phyloP scores from a whole-genome alignment of 352 stramenopile genomes.

The Globisporangium okanoganense region DNA sequence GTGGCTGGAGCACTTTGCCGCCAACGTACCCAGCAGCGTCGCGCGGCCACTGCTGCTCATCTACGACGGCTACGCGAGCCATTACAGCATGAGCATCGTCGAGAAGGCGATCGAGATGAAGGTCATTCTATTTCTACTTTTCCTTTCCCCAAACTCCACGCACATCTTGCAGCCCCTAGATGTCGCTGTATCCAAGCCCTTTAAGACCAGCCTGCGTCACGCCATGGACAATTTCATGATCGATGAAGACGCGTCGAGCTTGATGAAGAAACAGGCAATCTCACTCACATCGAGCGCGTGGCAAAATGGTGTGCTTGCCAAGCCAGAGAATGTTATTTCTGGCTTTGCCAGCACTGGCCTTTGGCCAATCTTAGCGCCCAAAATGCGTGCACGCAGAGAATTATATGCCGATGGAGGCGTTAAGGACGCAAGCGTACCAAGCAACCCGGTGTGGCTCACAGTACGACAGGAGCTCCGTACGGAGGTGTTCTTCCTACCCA shows the following conservation, averaged over 20 bases:
- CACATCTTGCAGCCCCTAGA: not conserved
- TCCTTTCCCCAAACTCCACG: not conserved
- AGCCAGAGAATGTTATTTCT: not conserved
- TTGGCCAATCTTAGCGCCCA: not conserved
- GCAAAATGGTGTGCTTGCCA: not conserved
- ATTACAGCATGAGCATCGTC: not conserved
- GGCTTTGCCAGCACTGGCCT: not conserved
- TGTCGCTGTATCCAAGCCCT: not conserved
- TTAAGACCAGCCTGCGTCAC: not conserved
- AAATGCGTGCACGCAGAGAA: not conserved
- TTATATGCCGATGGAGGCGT: not conserved
- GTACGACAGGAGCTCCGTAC: not conserved
- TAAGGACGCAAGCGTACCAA: not conserved
- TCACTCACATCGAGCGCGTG: not conserved
- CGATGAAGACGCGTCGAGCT: not conserved
- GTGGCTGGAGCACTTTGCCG: not conserved
- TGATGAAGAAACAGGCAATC: slow-evolving; percentile 5
- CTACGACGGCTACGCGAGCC: not conserved
- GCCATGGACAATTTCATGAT: not conserved
- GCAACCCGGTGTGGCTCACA: slow-evolving; percentile 3
- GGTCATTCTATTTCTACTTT: not conserved
- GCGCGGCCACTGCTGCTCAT: not conserved
- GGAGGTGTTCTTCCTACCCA: slow-evolving; percentile 3
- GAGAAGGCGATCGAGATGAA: not conserved
- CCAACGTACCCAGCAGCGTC: not conserved